Conservation (phyloP, 768 basidiomycete species). For the Trametes elegans region DNA sequence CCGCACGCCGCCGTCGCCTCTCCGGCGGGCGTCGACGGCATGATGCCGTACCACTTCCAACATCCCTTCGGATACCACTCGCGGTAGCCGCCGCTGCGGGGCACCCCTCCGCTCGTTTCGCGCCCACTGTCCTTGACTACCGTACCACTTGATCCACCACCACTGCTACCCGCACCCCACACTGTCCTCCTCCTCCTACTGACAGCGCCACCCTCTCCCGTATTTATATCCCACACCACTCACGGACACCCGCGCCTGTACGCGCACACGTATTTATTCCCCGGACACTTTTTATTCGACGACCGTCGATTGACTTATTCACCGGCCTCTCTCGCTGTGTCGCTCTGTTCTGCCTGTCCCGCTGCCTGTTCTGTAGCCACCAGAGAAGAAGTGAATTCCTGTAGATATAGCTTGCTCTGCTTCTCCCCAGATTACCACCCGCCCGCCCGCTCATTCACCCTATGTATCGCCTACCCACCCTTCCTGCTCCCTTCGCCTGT, state of each 20-base stretch:
- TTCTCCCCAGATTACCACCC: not conserved
- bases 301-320: conserved; percentile 15
- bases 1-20: not conserved
- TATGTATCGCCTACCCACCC: conserved; percentile 1
- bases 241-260: conserved; percentile 7
- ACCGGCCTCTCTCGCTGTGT: conserved; percentile 11
- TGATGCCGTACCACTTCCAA: conserved; percentile 8
- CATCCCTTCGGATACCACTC: conserved; percentile 5
- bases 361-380: not conserved
- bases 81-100: not conserved
- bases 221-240: conserved; percentile 14
- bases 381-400: conserved; percentile 4
- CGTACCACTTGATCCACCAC: not conserved
- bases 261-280: conserved; percentile 16
- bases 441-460: not conserved
- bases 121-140: not conserved
- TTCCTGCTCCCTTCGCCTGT: not conserved
- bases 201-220: conserved; percentile 10
- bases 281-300: conserved; percentile 6
- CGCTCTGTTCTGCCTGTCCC: not conserved
- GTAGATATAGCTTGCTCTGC: conserved; percentile 5
- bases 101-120: not conserved
- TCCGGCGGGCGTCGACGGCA: not conserved
- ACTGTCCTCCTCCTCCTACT: not conserved
- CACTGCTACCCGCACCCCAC: not conserved